Base-by-base conservation (phyloP, 2,329 filamentous ascomycete genomes). In the Ophiostoma sp. region DNA sequence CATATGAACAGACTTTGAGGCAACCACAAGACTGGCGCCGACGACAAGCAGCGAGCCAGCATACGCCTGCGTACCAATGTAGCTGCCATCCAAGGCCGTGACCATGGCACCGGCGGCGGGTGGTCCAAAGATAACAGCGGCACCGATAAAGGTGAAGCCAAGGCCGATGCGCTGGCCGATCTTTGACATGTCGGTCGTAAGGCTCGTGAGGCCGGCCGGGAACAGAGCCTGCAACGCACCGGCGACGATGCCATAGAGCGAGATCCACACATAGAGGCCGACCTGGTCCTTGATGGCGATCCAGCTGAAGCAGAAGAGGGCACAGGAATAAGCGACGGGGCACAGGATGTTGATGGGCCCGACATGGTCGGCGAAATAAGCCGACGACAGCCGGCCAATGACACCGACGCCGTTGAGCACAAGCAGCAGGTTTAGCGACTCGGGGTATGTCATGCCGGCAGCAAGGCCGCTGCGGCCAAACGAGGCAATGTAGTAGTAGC, bases 161-260 rank as follows among this genome's bases (percentile, higher is more conserved):
- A 85, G 84, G 1, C 84, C 84, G 76, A 85, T 83, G n/a, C 84
- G 76, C n/a, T 83, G 80, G 0, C 84, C 84, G 5, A 78, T 77
- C 74, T 84, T 85, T 70, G 80, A 80, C 69, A 84, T 69, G 73
- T 86, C 82, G 0, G 79, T 79, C 0, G 82, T 85, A 69, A 87
- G 74, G 65, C 79, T 82, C 52, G 78, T 79, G 41, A 85, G 69
- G 0, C 81, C 81, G 0, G 81, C 81, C 0, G 84, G 83, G 70
- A 85, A 85, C 2, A 87, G 74, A 0, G 78, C 78, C 73, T 85
- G 83, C 6, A 85, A 80, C 0, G 78, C 81, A 0, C 81, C 82
- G 1, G 77, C 81, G 2, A 78, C 76, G 4, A 86, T 74, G 1
- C 85, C 85, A 72, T 85, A 87, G 58, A 84, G 73, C 0, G 78